A percentile compares a stretch with the other conserved stretches of the same genome.
phyloP scores from a whole-genome alignment of 345 rosid species.

The Aegle marmelos region DNA sequence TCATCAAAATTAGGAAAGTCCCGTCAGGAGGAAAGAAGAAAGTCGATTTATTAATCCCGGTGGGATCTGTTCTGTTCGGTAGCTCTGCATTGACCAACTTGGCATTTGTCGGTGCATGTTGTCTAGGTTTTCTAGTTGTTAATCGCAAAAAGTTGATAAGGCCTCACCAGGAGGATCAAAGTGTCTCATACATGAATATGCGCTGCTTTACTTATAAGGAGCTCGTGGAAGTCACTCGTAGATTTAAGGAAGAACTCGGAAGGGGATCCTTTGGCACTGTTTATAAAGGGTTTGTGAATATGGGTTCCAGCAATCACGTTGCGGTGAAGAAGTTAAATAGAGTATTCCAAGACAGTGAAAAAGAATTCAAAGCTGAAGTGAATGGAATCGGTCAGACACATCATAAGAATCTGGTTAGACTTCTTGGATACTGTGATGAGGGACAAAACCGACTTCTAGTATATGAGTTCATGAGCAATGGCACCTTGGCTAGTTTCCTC shows the following conservation, averaged over 20 bases:
- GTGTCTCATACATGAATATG: conserved; percentile 10
- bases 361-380: conserved; percentile 37
- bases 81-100: conserved; percentile 19
- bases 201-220: conserved; percentile 32
- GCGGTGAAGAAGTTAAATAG: conserved; percentile 39
- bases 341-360: conserved; percentile 11
- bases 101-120: conserved; percentile 5
- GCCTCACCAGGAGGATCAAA: neutral
- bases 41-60: neutral
- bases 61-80: conserved; percentile 19
- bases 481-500: conserved; percentile 25
- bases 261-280: conserved; percentile 44
- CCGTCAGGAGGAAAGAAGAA: neutral
- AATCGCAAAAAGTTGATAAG: neutral
- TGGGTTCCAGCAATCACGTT: neutral
- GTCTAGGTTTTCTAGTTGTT: conserved; percentile 5
- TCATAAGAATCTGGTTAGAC: conserved; percentile 40
- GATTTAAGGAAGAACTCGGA: conserved; percentile 37
- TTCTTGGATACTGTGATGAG: conserved; percentile 41
- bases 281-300: conserved; percentile 29
- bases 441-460: conserved; percentile 26
- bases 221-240: conserved; percentile 29
- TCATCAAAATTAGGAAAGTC: conserved; percentile 29
- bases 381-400: conserved; percentile 28
- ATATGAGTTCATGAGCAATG: conserved; percentile 38